Evolutionary conservation across 371 early-diverging fungal genomes (phyloP), one percentile per base, ranked within the genome.

Genomic region (Paraphysoderma sedebokerense): DNA sequence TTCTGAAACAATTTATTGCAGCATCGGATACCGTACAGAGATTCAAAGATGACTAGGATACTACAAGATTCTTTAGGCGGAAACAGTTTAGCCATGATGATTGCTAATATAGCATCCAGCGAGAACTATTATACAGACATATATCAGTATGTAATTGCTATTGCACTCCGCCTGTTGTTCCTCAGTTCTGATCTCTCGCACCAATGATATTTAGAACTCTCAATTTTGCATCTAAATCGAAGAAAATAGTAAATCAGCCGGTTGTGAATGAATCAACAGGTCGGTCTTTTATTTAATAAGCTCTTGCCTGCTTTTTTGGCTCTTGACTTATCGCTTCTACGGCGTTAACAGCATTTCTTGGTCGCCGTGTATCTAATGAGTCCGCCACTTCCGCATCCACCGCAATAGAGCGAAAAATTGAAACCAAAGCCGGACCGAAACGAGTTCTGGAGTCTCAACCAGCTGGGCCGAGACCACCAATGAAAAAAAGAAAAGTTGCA

Each of bases 31-130:
- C 82, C 82, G 17, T 82, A 74, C 62, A 59, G 82, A 23, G 82
- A 84, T 53, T 78, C 79, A 11, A 82, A 82, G 54, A 72, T 84
- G 67, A 84, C 84, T 19, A 60, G 81, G 11, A 65, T 81, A 6
- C 57, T 84, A 33, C 77, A 81, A 59, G 73, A 77, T 51, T 74
- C 79, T 3, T 56, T 84, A 3, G 77, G 78, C 24, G 81, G 81
- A 17, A 56, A 59, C 19, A 63, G 67, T 30, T 54, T 66, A 17
- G 73, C 70, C 30, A 70, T 74, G 72, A 77, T 77, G 68, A 71
- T 77, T 28, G 68, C 74, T 37, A 77, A 74, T 45, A 61, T 78
- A 26, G 63, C 76, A 26, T 69, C 75, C 26, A 66, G 74, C 38
- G 49, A 72, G 54, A 38, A 38, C 24, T 70, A 68, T 44, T 53